Evolutionary conservation across 129 eudicot genomes (phyloP).

Genomic region (Tagetes erecta): DNA sequence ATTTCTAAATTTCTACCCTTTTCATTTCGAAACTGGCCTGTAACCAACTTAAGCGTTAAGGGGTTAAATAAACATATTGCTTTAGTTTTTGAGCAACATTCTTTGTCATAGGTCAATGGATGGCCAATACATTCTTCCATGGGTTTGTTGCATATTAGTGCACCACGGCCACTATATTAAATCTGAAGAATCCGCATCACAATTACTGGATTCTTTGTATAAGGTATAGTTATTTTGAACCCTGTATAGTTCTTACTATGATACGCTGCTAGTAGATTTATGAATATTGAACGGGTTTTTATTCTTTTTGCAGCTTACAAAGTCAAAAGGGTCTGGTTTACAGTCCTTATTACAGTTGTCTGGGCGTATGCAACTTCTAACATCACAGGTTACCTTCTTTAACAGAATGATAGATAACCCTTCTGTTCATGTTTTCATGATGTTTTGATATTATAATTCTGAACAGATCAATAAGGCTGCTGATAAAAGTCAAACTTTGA

Average conservation of each 20-base stretch:
- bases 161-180: slow-evolving; percentile 53
- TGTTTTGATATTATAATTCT: slow-evolving; percentile 2
- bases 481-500: slow-evolving; percentile 36
- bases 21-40: background rate
- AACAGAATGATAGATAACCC: background rate
- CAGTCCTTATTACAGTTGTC: slow-evolving; percentile 62
- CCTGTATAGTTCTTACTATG: background rate
- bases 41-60: background rate
- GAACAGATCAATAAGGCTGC: slow-evolving; percentile 73
- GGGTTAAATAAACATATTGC: background rate
- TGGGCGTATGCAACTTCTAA: slow-evolving; percentile 83
- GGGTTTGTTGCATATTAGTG: slow-evolving; percentile 71
- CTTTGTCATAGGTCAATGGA: slow-evolving; percentile 53
- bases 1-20: slow-evolving; percentile 4
- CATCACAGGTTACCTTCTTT: slow-evolving; percentile 64
- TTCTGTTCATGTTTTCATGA: background rate
- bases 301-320: slow-evolving; percentile 51
- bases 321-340: slow-evolving; percentile 49
- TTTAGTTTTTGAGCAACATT: background rate
- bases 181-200: slow-evolving; percentile 59
- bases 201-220: slow-evolving; percentile 59
- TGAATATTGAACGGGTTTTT: background rate
- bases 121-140: slow-evolving; percentile 67
- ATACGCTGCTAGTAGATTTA: background rate
- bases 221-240: slow-evolving; percentile 48